phyloP scores from a whole-genome alignment of 345 rosid genomes.

The Salix caprea region DNA sequence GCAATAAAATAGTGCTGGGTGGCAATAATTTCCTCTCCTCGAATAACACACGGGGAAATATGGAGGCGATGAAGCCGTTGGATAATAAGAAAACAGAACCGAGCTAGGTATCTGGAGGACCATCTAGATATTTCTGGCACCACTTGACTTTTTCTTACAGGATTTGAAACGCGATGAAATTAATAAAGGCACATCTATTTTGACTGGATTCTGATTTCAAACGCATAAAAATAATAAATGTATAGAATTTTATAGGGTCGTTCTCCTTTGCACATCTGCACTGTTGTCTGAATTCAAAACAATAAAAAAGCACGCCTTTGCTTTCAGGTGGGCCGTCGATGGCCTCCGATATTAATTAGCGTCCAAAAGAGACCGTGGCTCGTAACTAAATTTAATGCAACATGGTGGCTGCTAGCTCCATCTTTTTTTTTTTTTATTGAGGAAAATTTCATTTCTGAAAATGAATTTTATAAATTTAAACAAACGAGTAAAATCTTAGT shows the following conservation, averaged over 20 bases:
- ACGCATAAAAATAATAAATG: too few relatives aligned
- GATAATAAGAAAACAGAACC: too few relatives aligned
- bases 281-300: too few relatives aligned
- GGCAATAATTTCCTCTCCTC: background rate
- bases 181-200: too few relatives aligned
- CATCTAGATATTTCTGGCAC: background rate
- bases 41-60: background rate
- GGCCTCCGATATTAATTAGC: background rate
- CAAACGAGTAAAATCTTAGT: rapidly evolving
- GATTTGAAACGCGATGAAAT: background rate
- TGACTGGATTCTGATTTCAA: background rate
- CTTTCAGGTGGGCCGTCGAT: background rate
- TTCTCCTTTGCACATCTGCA: too few relatives aligned
- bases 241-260: background rate
- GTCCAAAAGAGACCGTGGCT: background rate
- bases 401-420: too few relatives aligned
- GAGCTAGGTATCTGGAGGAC: background rate
- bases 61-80: too few relatives aligned
- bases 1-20: background rate
- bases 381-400: too few relatives aligned
- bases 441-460: too few relatives aligned
- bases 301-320: too few relatives aligned
- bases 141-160: background rate
- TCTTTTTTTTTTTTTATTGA: too few relatives aligned
- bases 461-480: too few relatives aligned